Evolutionary conservation across 352 stramenopile species (phyloP), one percentile per base, ranked within the genome.

Genomic region (Sclerospora graminicola): DNA sequence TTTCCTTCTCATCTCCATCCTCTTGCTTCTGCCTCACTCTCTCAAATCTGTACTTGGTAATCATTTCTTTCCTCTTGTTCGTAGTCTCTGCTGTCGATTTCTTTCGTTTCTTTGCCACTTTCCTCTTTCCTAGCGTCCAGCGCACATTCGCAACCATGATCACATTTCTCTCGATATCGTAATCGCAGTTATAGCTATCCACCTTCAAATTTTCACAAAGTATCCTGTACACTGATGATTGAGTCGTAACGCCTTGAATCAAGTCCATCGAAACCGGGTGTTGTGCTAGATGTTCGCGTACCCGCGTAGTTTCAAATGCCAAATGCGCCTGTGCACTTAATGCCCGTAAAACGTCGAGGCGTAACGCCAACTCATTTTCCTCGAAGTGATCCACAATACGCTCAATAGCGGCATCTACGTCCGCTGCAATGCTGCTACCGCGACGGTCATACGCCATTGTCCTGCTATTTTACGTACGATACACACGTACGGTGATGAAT

Each of bases 351-450:
- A 84, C 72, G 32, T 89, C 77, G 15, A 84, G 41, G 13, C 77
- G 73, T 48, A 89, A 45, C 16, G 73, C 77, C 24, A 82, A 27
- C 38, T 89, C 71, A 39, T 64, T 73, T 19, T 75, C 63, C 33
- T 89, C 77, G 31, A 89, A 85, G 24, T 89, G 69, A 16, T 65
- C 43, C 7, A 89, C 71, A 23, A 86, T 61, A 35, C 72, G 72
- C 66, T 88, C 75, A 50, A 85, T 84, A 13, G 69, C 66, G 9
- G 60, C 69, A 59, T 84, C 68, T 21, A 88, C 56, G 31, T 76
- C 64, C 24, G 45, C 32, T 31, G 65, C 67, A 41, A 84, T 69
- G 60, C 66, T 83, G 58, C 64, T 82, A 48, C 63, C 74, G 31
- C 71, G 70, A 30, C 59, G 57, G 31, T 82, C 74, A 39, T 54